phyloP scores from a whole-genome alignment of 2,329 filamentous ascomycete species.

The Didymella segeticola region DNA sequence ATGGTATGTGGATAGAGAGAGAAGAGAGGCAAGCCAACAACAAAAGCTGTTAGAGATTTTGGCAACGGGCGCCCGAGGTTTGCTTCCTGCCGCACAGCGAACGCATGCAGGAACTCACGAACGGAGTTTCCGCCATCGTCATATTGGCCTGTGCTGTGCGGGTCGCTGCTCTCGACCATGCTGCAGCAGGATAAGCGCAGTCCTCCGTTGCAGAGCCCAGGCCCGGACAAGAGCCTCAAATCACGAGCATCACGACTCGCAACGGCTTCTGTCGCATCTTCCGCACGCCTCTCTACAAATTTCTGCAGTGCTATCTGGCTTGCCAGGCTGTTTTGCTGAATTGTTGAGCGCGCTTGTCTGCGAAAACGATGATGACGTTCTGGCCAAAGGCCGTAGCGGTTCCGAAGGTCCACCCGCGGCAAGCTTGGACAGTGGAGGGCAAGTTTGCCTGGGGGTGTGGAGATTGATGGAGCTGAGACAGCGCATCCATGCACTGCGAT shows the following conservation, averaged over 20 bases:
- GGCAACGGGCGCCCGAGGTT: slow-evolving; percentile 26
- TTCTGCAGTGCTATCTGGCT: slow-evolving; percentile 9
- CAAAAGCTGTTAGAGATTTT: slow-evolving; percentile 22
- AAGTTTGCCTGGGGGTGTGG: slow-evolving; percentile 14
- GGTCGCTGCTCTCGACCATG: slow-evolving; percentile 33
- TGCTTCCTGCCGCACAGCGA: slow-evolving; percentile 22
- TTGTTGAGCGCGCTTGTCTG: slow-evolving; percentile 39
- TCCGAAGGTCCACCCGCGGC: slow-evolving; percentile 14
- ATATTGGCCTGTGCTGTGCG: slow-evolving; percentile 38
- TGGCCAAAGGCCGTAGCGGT: slow-evolving; percentile 24
- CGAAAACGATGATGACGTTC: slow-evolving; percentile 24
- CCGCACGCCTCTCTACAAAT: slow-evolving; percentile 9
- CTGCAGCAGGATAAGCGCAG: slow-evolving; percentile 13
- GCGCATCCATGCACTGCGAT: slow-evolving; percentile 13
- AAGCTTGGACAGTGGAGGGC: slow-evolving; percentile 14
- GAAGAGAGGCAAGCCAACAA: slow-evolving; percentile 18
- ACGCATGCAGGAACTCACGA: slow-evolving; percentile 45
- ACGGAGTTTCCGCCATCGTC: slow-evolving; percentile 29
- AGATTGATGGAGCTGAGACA: slow-evolving; percentile 18
- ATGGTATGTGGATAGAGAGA: too few species aligned
- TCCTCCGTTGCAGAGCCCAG: slow-evolving; percentile 10
- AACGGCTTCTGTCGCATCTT: slow-evolving; percentile 14
- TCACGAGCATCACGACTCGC: slow-evolving; percentile 11
- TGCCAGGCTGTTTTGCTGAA: slow-evolving; percentile 18
- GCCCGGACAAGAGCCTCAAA: slow-evolving; percentile 16